phyloP scores from a whole-genome alignment of 2,329 filamentous ascomycete genomes.

The Pseudocercospora pini-densiflorae region DNA sequence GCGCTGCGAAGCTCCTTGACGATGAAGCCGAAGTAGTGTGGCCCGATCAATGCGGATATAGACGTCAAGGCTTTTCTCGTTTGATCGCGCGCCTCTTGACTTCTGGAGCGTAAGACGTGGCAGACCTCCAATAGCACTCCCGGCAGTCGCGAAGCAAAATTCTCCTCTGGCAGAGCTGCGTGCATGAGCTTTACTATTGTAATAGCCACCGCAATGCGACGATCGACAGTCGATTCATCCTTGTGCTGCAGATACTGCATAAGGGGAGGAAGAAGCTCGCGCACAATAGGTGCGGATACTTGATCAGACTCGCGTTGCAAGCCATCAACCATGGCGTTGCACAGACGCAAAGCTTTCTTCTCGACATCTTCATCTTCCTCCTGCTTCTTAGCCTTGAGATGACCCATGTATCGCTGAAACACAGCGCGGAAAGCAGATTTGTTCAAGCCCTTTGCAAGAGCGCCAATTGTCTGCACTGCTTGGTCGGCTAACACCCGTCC shows the following conservation, averaged over 20 bases:
- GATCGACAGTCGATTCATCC: constrained; percentile 90
- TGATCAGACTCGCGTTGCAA: constrained; percentile 52
- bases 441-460: constrained; percentile 75
- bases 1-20: constrained; percentile 86
- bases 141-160: constrained; percentile 76
- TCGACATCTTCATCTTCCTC: constrained; percentile 55
- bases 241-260: constrained; percentile 90
- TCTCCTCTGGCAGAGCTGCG: constrained; percentile 73
- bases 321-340: constrained; percentile 81
- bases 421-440: constrained; percentile 90
- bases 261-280: constrained; percentile 77
- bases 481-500: constrained; percentile 85
- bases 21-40: constrained; percentile 87
- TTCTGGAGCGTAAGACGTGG: constrained; percentile 87
- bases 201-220: constrained; percentile 86
- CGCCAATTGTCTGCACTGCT: constrained; percentile 78
- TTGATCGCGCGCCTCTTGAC: constrained; percentile 87
- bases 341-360: constrained; percentile 81
- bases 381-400: constrained; percentile 79
- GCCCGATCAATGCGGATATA: constrained; percentile 79
- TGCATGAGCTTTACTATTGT: constrained; percentile 82
- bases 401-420: constrained; percentile 77
- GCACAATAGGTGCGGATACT: constrained; percentile 56
- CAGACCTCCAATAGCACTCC: constrained; percentile 89
- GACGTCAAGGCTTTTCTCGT: constrained; percentile 85